Evolutionary conservation across 805 yeast species (phyloP), one percentile per base, ranked within the genome.

Genomic region (Blastobotrys robertii): DNA sequence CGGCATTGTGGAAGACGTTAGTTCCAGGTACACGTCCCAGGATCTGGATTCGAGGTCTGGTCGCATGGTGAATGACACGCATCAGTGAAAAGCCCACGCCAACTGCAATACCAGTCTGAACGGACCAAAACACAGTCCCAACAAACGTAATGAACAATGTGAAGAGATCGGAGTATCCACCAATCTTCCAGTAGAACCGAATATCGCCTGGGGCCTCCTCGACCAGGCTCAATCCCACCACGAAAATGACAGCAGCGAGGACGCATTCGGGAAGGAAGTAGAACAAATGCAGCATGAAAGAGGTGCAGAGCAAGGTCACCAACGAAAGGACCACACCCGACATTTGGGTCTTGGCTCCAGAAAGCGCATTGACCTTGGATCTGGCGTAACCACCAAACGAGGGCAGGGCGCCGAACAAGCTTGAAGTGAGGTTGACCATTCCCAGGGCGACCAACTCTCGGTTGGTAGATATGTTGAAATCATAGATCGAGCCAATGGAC

Each of bases 341-440:
- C 57, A 81, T 67, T 8, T 88, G 88, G 0, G 95, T 84, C 50
- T 76, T 76, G 0, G 94, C 97, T 4, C 96, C 96, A 10, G 87
- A 77, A 41, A 86, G 66, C 1, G 88, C 82, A 64, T 90, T 90
- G 45, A 90, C 79, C 55, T 84, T 87, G 12, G 95, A 82, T 54
- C 97, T 73, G 1, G 96, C 97, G 57, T 88, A 90, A 0, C 97
- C 97, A 8, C 97, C 98, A 69, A 88, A 88, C 0, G 94, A 77
- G 0, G 98, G 97, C 11, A 90, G 65, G 0, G 87, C 82, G 29
- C 73, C 65, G 43, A 73, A 63, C 29, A 67, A 44, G 2, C 85
- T 73, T 0, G 79, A 79, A 0, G 72, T 63, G 1, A 86, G 46
- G 52, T 88, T 90, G 43, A 82, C 76, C 10, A 74, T 63, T 1